A percentile compares a stretch with the other conserved stretches of the same genome.
These are phyloP conservation scores for Saturnispora hagleri DNA, from an alignment of 805 yeast genomes.

Conservation along the genomic window DNA sequence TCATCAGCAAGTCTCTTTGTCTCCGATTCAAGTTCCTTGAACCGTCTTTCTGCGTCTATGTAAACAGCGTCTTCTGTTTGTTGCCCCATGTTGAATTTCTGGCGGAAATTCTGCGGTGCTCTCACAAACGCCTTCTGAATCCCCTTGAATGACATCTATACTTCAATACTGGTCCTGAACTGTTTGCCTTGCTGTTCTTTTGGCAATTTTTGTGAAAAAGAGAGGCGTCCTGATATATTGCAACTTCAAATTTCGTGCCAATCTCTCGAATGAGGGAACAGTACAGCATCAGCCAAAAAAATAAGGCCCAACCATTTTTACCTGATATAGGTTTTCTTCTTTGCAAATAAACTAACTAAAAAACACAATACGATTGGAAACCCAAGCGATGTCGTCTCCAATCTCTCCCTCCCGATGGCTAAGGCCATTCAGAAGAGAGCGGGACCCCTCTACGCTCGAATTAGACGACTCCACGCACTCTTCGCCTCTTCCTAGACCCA, in stretches of 20 bases:
- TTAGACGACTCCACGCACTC: constrained; percentile 15
- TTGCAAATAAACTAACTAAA: background rate
- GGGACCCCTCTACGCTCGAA: background rate
- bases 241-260: background rate
- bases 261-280: background rate
- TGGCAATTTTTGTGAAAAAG: background rate
- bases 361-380: background rate
- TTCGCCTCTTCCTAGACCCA: constrained; percentile 32
- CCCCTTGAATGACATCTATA: constrained; percentile 77
- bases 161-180: background rate
- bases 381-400: background rate
- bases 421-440: constrained; percentile 2
- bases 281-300: background rate
- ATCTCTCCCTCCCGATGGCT: constrained; percentile 7
- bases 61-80: constrained; percentile 79
- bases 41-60: constrained; percentile 91
- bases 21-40: constrained; percentile 82
- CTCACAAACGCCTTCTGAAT: constrained; percentile 69
- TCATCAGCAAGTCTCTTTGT: constrained; percentile 86
- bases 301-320: background rate
- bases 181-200: background rate
- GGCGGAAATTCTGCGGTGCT: constrained; percentile 88
- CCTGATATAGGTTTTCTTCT: background rate
- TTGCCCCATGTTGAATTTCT: constrained; percentile 83
- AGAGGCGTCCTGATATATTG: background rate